Percentiles rank a stretch among this genome's conserved stretches.
Evolutionary conservation across 78 protist species (phyloP).

Genomic region (Speleostelium caveatum): DNA sequence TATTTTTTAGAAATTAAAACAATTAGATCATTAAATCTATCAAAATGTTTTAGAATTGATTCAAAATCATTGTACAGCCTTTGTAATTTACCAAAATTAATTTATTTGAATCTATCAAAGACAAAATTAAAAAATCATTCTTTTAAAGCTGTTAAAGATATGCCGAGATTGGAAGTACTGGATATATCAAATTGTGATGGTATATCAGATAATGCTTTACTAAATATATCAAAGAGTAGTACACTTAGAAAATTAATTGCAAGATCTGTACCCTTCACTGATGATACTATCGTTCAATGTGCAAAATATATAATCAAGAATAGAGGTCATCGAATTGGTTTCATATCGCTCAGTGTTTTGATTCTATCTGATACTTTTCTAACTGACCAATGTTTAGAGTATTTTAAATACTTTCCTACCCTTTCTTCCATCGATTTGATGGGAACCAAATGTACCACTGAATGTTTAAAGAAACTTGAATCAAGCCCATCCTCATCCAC

Average conservation of each 20-base stretch:
- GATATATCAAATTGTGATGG: conserved; percentile 20
- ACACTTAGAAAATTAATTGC: conserved; percentile 36
- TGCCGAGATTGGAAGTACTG: conserved; percentile 43
- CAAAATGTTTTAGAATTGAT: conserved; percentile 37
- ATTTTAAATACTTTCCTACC: background rate
- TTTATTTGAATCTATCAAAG: conserved; percentile 32
- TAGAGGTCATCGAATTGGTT: background rate
- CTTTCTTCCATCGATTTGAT: conserved; percentile 2
- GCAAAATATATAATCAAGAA: conserved; percentile 3
- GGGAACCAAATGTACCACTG: conserved; percentile 26
- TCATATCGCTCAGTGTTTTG: background rate
- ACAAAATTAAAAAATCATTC: background rate
- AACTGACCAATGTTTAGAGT: background rate
- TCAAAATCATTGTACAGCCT: conserved; percentile 1
- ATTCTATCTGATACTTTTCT: conserved; percentile 19
- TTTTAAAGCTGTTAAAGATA: background rate
- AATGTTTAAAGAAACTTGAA: background rate
- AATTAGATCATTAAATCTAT: conserved; percentile 37
- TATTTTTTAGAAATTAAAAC: conserved; percentile 41
- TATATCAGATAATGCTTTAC: background rate
- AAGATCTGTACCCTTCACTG: conserved; percentile 25
- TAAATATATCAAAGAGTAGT: background rate
- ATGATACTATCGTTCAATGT: conserved; percentile 8
- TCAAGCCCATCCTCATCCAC: background rate
- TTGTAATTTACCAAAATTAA: conserved; percentile 34